phyloP scores from a whole-genome alignment of 192 early-diverging fungal species.

The Coemansia sp. region DNA sequence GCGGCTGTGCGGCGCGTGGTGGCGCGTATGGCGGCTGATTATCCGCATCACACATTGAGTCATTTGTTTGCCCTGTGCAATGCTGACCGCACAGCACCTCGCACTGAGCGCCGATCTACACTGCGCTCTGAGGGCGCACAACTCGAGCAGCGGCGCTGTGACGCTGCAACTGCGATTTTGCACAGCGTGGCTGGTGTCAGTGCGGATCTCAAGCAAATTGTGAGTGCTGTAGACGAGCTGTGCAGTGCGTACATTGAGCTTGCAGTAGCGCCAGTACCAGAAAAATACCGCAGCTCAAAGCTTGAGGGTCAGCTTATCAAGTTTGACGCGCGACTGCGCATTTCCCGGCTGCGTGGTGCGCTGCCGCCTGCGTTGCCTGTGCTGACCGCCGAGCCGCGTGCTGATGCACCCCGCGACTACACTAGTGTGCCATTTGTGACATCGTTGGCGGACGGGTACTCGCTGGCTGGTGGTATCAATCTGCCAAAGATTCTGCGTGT shows the following conservation, averaged over 20 bases:
- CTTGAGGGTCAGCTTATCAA: constrained; percentile 26
- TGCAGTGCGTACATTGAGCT: constrained; percentile 47
- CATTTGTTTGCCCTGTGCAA: constrained; percentile 52
- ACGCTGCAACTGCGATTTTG: constrained; percentile 36
- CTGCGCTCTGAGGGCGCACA: constrained; percentile 33
- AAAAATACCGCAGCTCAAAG: constrained; percentile 38
- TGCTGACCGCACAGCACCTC: constrained; percentile 32
- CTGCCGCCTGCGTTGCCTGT: constrained; percentile 40
- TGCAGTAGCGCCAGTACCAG: constrained; percentile 34
- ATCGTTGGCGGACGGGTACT: constrained; percentile 32
- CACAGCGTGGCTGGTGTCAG: constrained; percentile 15
- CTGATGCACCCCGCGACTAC: constrained; percentile 40
- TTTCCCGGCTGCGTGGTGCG: constrained; percentile 28
- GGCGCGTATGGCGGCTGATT: constrained; percentile 40
- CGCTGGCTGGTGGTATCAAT: constrained; percentile 54
- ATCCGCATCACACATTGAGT: constrained; percentile 46
- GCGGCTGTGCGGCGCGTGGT: constrained; percentile 23
- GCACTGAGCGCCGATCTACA: constrained; percentile 14
- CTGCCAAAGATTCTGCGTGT: constrained; percentile 52
- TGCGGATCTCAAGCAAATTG: constrained; percentile 26
- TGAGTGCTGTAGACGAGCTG: constrained; percentile 37
- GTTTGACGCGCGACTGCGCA: constrained; percentile 27
- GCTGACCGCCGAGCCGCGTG: constrained; percentile 29
- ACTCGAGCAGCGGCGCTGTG: constrained; percentile 46
- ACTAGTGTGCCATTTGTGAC: constrained; percentile 41